Evolutionary conservation across 495 filamentous ascomycete species (phyloP), one percentile per base, ranked within the genome.

Genomic region (Hyaloscypha hepaticicola): DNA sequence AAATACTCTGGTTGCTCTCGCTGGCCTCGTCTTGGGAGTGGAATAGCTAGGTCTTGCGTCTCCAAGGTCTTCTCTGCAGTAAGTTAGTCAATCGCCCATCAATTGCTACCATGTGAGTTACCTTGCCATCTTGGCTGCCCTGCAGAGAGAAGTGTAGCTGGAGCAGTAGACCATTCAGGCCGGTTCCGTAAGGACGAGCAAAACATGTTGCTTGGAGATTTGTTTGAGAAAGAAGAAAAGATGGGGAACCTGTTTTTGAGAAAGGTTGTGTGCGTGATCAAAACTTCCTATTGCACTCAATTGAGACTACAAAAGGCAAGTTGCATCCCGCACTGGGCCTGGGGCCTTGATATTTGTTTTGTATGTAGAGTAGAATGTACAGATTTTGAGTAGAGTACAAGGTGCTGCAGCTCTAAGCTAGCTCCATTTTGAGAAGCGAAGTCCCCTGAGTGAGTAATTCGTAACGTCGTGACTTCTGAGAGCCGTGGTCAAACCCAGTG

Each of bases 11-110:
- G 33, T 19, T 41, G n/a, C 28, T 76, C 16, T 67, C 55, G 28
- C 48, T 66, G 51, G n/a, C 28, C 21, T 48, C 21, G 53, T 61
- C 72, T 61, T 22, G 73, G 29, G 24, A 81, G 41, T 19, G 77
- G 75, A 29, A 88, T 63, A n/a, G 80, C 77, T 22, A 87, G 65
- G 66, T 88, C 85, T 66, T 87, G 80, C 3, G 77, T 82, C 33
- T 75, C 66, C 19, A 88, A 76, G 5, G 63, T 65, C 5, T 76
- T 66, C 70, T 88, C 85, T 88, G 60, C 11, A 2, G 21, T 9
- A 4, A 25, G 34, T 67, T 25, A 60, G 60, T 34, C 16, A 1
- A 34, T 5, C 26, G 31, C 21, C 19, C 19, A 21, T 24, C 27
- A 3, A 5, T 6, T 1, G 26, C 0, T 11, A 29, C 9, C 8